phyloP scores from a whole-genome alignment of 1,284 basidiomycete genomes.

The Boletus calvinii region DNA sequence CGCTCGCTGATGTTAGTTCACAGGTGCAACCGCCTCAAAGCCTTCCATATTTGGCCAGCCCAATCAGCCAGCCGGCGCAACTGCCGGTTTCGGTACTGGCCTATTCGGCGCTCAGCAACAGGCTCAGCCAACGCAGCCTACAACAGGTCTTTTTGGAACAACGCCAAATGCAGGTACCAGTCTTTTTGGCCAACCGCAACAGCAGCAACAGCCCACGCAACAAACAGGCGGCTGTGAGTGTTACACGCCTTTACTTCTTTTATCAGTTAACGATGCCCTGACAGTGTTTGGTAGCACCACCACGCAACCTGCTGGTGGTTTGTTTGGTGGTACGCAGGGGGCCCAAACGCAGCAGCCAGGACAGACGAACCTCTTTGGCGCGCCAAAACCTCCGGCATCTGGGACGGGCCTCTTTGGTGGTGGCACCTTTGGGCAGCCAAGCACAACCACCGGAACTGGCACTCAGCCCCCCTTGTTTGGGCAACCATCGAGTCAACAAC shows the following conservation, averaged over 20 bases:
- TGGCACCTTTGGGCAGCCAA: conserved; percentile 37
- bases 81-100: conserved; percentile 28
- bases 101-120: conserved; percentile 34
- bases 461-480: conserved; percentile 43
- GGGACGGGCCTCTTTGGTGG: conserved; percentile 30
- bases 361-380: conserved; percentile 38
- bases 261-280: conserved; percentile 10
- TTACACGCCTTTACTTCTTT: not conserved
- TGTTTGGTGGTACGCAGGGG: conserved; percentile 50
- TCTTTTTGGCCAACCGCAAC: conserved; percentile 42
- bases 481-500: conserved; percentile 38
- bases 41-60: conserved; percentile 44
- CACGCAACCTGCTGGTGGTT: conserved; percentile 25
- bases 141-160: conserved; percentile 40
- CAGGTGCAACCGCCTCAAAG: conserved; percentile 39
- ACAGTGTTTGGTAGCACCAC: conserved; percentile 29
- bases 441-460: conserved; percentile 30
- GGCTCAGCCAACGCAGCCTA: conserved; percentile 32
- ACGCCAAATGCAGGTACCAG: conserved; percentile 22
- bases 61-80: conserved; percentile 29
- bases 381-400: conserved; percentile 33
- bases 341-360: conserved; percentile 34
- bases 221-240: conserved; percentile 35
- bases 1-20: conserved; percentile 5
- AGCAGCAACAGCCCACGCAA: conserved; percentile 36